phyloP scores from a whole-genome alignment of 805 yeast species.

The Pichia occidentalis region DNA sequence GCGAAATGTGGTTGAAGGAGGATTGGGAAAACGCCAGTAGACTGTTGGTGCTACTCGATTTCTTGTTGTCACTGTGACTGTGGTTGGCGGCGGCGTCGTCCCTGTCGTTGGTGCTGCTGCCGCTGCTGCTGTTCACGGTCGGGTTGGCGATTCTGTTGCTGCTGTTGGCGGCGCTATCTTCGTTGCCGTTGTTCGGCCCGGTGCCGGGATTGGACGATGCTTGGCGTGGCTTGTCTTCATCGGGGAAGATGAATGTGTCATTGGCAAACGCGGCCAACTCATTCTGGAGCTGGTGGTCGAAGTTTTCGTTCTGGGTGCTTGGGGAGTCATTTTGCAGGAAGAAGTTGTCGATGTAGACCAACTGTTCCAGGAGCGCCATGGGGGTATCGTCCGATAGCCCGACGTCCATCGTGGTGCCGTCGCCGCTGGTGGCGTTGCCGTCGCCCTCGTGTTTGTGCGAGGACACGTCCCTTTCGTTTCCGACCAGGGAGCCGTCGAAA shows the following conservation, averaged over 20 bases:
- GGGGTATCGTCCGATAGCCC: constrained; percentile 29
- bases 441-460: no score
- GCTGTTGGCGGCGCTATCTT: constrained; percentile 4
- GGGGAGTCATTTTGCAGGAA: constrained; percentile 40
- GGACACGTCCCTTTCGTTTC: no score
- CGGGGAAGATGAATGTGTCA: constrained; percentile 73
- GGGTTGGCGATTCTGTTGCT: not conserved
- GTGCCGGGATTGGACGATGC: not conserved
- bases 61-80: not conserved
- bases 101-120: constrained; percentile 7
- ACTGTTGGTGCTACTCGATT: constrained; percentile 10
- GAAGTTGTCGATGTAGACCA: constrained; percentile 74
- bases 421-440: not conserved
- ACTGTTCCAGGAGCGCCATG: constrained; percentile 57
- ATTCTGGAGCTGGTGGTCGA: constrained; percentile 49
- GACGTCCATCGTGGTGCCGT: constrained; percentile 1
- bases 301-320: constrained; percentile 25
- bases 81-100: not conserved
- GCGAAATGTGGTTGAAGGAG: constrained; percentile 12
- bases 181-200: not conserved
- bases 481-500: no score
- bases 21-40: constrained; percentile 13
- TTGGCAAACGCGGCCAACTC: constrained; percentile 81
- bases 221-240: constrained; percentile 61
- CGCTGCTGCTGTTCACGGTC: not conserved